phyloP scores from a whole-genome alignment of 2,329 filamentous ascomycete genomes.

The Penicillium glabrum region DNA sequence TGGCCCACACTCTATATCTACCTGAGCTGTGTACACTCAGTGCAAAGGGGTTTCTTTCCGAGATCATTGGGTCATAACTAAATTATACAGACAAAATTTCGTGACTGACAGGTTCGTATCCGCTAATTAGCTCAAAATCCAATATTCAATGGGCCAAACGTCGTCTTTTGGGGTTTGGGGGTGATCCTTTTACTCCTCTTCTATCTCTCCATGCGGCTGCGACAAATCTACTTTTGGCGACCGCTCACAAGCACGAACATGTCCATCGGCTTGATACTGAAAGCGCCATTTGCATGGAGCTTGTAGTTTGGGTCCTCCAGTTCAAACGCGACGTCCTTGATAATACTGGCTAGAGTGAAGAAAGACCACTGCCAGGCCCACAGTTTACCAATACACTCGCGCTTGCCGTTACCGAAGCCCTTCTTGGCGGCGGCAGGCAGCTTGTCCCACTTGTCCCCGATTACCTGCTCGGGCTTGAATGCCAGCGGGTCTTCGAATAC shows the following conservation, averaged over 20 bases:
- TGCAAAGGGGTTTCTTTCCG: not conserved
- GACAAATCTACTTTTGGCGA: not conserved
- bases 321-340: slow-evolving; percentile 65
- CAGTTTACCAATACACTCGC: slow-evolving; percentile 68
- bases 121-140: slow-evolving; percentile 1
- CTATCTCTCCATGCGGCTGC: not conserved
- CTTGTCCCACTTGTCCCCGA: slow-evolving; percentile 66
- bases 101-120: slow-evolving; percentile 4
- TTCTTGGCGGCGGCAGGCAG: slow-evolving; percentile 66
- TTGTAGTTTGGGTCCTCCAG: slow-evolving; percentile 56
- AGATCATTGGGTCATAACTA: not conserved
- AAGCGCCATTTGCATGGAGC: slow-evolving; percentile 46
- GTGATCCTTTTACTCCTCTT: not conserved
- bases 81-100: slow-evolving; percentile 2
- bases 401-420: slow-evolving; percentile 70
- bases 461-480: slow-evolving; percentile 71
- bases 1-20: not conserved
- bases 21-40: not conserved
- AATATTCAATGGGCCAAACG: not conserved
- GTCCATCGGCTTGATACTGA: slow-evolving; percentile 14
- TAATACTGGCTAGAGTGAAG: slow-evolving; percentile 59
- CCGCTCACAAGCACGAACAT: slow-evolving; percentile 10
- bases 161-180: not conserved
- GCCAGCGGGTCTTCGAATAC: slow-evolving; percentile 65
- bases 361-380: slow-evolving; percentile 75